Base-by-base conservation (phyloP, 495 filamentous ascomycete genomes). In the Annulohypoxylon stygium region DNA sequence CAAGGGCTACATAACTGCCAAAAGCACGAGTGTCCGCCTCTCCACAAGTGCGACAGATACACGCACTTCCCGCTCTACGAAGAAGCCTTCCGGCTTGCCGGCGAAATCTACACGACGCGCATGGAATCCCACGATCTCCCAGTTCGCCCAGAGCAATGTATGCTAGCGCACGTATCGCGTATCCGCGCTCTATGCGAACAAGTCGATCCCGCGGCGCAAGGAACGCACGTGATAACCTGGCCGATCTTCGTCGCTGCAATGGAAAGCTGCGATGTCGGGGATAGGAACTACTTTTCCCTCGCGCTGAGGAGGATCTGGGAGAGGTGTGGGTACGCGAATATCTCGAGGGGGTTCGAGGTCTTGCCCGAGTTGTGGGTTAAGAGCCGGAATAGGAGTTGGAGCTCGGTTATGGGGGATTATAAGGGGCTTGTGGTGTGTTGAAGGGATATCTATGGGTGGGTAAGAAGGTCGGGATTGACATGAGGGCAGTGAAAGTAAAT, bases 361-460 rank as follows among this genome's bases (percentile, higher is more conserved):
- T 39, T 69, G 3, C 67, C 59, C 2, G 59, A 69, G 16, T 26
- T 69, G 34, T 69, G 67, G 67, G 59, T 25, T n/a, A 51, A 55
- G 18, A 37, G 51, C 5, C 25, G 50, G 4, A 57, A 18, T 7
- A 69, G 30, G 39, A 69, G 41, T 9, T 69, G 58, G 67, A 48
- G 25, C 57, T 55, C 48, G 47, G 37, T 45, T 12, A 25, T 69
- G 14, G 20, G 11, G 25, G 67, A 69, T 10, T 48, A 69, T 63
- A 57, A 50, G 30, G 67, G 67, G 12, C 48, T 69, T 48, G 59
- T 62, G 14, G 26, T 69, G 20, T 69, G 61, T 54, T 65, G 50
- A 30, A 26, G 51, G 34, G 10, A 3, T 34, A 6, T n/a, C n/a
- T n/a, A n/a, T n/a, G n/a, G n/a, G n/a, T 23, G 55, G n/a, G n/a